Evolutionary conservation across 352 stramenopile species (phyloP).

Genomic region (Plasmopara muralis): DNA sequence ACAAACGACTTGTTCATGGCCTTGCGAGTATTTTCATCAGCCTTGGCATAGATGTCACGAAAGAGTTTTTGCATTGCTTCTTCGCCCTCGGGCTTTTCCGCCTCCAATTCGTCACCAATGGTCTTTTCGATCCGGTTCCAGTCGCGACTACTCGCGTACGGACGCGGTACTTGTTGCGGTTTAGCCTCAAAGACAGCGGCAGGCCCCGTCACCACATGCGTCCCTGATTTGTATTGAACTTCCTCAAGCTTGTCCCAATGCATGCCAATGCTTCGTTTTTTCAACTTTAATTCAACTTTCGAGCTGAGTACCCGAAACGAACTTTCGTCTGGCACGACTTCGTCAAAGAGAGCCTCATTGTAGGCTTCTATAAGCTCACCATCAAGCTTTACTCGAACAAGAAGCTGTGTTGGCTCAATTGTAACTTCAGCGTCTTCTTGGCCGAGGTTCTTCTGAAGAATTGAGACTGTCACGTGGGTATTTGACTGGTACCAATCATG

Average conservation of each 20-base stretch:
- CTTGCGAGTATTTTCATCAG: constrained; percentile 83
- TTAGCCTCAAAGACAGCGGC: constrained; percentile 62
- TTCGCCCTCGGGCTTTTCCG: constrained; percentile 87
- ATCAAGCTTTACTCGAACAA: constrained; percentile 44
- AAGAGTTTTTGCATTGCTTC: constrained; percentile 90
- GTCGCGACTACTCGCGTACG: constrained; percentile 80
- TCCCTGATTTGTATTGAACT: constrained; percentile 33
- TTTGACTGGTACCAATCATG: constrained; percentile 86
- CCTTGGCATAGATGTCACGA: constrained; percentile 89
- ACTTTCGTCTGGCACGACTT: constrained; percentile 50
- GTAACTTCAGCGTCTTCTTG: constrained; percentile 54
- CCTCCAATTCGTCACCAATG: constrained; percentile 73
- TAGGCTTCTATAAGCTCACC: constrained; percentile 52
- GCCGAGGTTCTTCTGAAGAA: constrained; percentile 77
- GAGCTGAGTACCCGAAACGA: constrained; percentile 51
- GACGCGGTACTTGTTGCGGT: constrained; percentile 35
- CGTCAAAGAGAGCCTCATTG: constrained; percentile 62
- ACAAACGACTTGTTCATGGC: constrained; percentile 93
- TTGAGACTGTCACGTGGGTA: constrained; percentile 72
- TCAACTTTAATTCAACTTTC: constrained; percentile 82
- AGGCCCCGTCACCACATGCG: constrained; percentile 42
- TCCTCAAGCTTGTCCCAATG: constrained; percentile 79
- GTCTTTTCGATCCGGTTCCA: constrained; percentile 85
- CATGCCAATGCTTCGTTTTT: constrained; percentile 48
- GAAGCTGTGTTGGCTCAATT: constrained; percentile 47